Evolutionary conservation across 2,329 filamentous ascomycete genomes (phyloP).

Genomic region (Chaetomiaceae sp.): DNA sequence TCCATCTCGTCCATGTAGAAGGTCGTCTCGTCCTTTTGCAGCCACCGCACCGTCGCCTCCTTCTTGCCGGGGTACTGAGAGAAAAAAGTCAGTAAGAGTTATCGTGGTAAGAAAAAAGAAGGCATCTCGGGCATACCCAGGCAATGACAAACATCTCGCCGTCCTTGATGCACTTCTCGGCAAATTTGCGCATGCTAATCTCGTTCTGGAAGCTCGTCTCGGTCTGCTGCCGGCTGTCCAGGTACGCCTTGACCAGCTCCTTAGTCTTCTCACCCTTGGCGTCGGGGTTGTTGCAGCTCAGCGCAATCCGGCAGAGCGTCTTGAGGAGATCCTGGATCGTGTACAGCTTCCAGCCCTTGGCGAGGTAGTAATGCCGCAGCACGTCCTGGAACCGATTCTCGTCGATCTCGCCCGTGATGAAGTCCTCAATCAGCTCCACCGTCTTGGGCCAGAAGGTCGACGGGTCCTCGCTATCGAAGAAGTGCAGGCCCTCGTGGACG

Average conservation of each 20-base stretch:
- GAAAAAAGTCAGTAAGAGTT: conserved; percentile 31
- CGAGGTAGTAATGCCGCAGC: conserved; percentile 84
- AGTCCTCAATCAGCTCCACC: conserved; percentile 79
- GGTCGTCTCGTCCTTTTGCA: conserved; percentile 65
- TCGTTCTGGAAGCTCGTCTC: conserved; percentile 87
- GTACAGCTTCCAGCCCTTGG: conserved; percentile 89
- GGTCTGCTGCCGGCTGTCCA: conserved; percentile 73
- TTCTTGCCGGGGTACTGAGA: conserved; percentile 60
- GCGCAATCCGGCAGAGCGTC: conserved; percentile 73
- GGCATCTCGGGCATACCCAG: conserved; percentile 62
- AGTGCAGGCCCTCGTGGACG: conserved; percentile 71
- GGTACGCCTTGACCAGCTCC: conserved; percentile 84
- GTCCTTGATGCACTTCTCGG: conserved; percentile 89
- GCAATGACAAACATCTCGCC: conserved; percentile 85
- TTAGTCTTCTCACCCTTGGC: conserved; percentile 82
- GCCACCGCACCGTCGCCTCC: conserved; percentile 67
- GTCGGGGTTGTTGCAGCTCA: conserved; percentile 80
- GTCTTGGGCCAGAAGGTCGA: conserved; percentile 83
- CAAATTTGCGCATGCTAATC: conserved; percentile 84
- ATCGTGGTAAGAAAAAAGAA: conserved; percentile 4
- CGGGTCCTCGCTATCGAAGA: conserved; percentile 63
- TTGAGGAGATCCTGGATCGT: conserved; percentile 85
- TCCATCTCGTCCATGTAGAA: conserved; percentile 89
- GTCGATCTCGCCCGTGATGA: conserved; percentile 76
- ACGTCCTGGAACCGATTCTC: conserved; percentile 83